Evolutionary conservation across 306 rosid species (phyloP), one percentile per base, ranked within the genome.

Genomic region (Acmispon strigosus): DNA sequence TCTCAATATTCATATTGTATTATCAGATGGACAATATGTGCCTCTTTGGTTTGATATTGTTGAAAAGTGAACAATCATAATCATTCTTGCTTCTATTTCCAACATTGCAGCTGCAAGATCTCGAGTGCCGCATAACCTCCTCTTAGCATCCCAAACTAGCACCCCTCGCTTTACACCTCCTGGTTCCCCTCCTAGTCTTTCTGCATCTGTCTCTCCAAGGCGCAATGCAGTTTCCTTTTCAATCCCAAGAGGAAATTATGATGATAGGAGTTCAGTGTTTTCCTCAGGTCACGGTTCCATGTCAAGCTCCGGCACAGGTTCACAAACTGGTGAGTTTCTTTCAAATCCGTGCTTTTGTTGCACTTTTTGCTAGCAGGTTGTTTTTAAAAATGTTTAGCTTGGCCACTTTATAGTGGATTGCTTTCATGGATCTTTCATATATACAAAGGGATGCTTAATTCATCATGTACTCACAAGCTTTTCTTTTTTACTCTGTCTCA

Each of bases 131-230:
- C 81, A 67, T 19, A 75, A 82, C 44, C 73, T 90, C 13, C 84
- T 88, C 27, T 80, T 91, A 67, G 92, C 96, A 57, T 94, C 96
- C 27, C 92, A 89, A 83, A 82, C 76, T 17, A 84, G 48, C 77
- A 87, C 96, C 8, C 97, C 99, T 69, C 89, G 85, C 37, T 36
- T 89, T 9, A 89, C 87, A 39, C 96, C 99, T 1, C 91, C 92
- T 0, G 95, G 84, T 45, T 87, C 99, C 3, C 99, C 96, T 79
- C 92, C 92, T 19, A 75, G 50, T 57, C 17, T 83, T 29, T 94
- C 98, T 20, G 89, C 89, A 12, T 84, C 92, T 4, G 89, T 73
- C 22, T 87, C 98, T 10, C 98, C 99, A 49, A 83, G 80, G 86
- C 89, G 95, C 6, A 91, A 82, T 63, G 67, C 97, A 0, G 47